phyloP scores from a whole-genome alignment of 768 basidiomycete species.

The Agrocybe pediades region DNA sequence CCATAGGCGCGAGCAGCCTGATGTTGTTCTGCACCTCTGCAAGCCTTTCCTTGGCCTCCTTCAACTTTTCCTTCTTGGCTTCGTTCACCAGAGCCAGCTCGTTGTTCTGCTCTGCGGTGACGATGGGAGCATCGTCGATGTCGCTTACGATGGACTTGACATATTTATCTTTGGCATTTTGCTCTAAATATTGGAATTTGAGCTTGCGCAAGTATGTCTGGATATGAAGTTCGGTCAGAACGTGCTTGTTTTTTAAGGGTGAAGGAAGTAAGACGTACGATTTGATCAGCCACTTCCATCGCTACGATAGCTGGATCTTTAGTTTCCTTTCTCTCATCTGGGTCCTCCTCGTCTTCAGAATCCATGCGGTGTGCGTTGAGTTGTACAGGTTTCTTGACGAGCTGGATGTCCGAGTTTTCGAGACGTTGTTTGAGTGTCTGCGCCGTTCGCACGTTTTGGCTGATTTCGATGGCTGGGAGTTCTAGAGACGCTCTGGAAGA shows the following conservation, averaged over 20 bases:
- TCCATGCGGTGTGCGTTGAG: slow-evolving; percentile 35
- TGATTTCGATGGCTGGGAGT: slow-evolving; percentile 28
- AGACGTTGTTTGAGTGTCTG: slow-evolving; percentile 32
- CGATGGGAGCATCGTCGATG: slow-evolving; percentile 77
- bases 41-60: slow-evolving; percentile 62
- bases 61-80: slow-evolving; percentile 70
- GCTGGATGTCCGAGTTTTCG: slow-evolving; percentile 37
- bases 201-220: slow-evolving; percentile 74
- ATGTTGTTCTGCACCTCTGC: slow-evolving; percentile 66
- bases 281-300: slow-evolving; percentile 59
- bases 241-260: background rate
- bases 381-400: slow-evolving; percentile 36
- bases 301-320: slow-evolving; percentile 60
- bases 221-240: background rate
- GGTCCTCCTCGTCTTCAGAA: slow-evolving; percentile 34
- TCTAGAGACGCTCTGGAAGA: slow-evolving; percentile 23
- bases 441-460: slow-evolving; percentile 34
- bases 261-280: slow-evolving; percentile 43
- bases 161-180: slow-evolving; percentile 89
- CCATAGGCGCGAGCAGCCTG: slow-evolving; percentile 60
- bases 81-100: slow-evolving; percentile 60
- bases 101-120: slow-evolving; percentile 81
- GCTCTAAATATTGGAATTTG: slow-evolving; percentile 88
- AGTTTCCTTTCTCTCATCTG: background rate
- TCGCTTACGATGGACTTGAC: slow-evolving; percentile 86